Evolutionary conservation across 495 filamentous ascomycete species (phyloP).

Genomic region (Talaromyces thailandensis): DNA sequence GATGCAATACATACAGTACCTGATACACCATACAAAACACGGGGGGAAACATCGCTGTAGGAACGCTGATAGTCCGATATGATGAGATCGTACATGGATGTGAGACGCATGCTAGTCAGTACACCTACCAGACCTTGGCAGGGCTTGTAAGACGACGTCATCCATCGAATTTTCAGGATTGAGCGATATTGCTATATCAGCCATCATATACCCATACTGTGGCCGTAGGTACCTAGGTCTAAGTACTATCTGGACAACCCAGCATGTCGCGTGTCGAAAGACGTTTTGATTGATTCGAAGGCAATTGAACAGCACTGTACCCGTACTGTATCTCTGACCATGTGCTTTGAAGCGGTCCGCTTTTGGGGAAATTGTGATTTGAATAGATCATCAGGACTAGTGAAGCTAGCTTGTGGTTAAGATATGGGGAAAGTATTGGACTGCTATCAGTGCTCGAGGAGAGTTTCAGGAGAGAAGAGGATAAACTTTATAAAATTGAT

Average conservation of each 20-base stretch:
- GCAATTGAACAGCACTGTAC: not conserved
- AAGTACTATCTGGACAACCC: too few relatives aligned
- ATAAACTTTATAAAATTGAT: not conserved
- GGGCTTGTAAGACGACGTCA: not conserved
- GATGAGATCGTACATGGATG: too few relatives aligned
- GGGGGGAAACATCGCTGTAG: not conserved
- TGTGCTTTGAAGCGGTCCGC: not conserved
- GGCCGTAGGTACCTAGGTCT: not conserved
- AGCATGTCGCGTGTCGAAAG: not conserved
- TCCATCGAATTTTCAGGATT: not conserved
- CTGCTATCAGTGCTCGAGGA: not conserved
- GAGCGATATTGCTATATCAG: not conserved
- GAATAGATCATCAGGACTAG: not conserved
- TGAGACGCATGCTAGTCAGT: not conserved
- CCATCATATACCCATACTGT: not conserved
- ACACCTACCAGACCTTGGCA: not conserved
- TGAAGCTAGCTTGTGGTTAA: not conserved
- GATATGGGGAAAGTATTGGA: not conserved
- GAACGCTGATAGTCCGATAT: not conserved
- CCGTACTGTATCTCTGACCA: not conserved
- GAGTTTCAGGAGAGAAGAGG: not conserved
- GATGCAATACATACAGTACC: not conserved
- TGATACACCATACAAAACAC: not conserved
- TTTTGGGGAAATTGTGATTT: not conserved
- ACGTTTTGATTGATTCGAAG: not conserved